These are phyloP conservation scores for Ogataea parapolymorpha DNA, from an alignment of 805 yeast genomes.

Conservation along the genomic window DNA sequence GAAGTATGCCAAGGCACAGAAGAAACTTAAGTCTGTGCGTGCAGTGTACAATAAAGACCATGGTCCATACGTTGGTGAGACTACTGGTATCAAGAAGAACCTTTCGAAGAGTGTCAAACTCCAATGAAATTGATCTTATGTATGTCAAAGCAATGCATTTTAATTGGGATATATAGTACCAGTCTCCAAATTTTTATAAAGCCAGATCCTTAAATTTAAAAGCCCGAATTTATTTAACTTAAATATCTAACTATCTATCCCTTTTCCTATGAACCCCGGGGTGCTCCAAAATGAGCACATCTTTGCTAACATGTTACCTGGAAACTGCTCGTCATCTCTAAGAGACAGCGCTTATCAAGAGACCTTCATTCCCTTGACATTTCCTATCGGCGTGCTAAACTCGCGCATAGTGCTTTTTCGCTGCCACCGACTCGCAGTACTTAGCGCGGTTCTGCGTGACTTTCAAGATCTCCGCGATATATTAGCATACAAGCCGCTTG, in stretches of 20 bases:
- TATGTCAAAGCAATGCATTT: not conserved
- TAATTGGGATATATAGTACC: not conserved
- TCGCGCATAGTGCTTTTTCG: slow-evolving; percentile 17
- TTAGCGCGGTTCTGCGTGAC: slow-evolving; percentile 9
- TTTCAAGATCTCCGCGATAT: slow-evolving; percentile 15
- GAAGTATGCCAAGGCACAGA: slow-evolving; percentile 92
- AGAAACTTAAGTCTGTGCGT: slow-evolving; percentile 86
- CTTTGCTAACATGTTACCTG: not conserved
- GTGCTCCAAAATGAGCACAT: not conserved
- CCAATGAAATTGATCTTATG: slow-evolving; percentile 25
- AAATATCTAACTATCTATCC: not conserved
- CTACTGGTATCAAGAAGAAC: slow-evolving; percentile 96
- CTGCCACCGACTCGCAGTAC: slow-evolving; percentile 10
- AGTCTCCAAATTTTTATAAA: not conserved
- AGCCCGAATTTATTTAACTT: not conserved
- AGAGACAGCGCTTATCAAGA: slow-evolving; percentile 2
- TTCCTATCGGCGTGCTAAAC: slow-evolving; percentile 7
- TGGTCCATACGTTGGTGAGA: slow-evolving; percentile 88
- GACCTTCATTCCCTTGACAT: not conserved
- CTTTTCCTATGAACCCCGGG: not conserved
- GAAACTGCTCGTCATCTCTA: no score
- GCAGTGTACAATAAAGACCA: slow-evolving; percentile 76
- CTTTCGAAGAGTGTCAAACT: slow-evolving; percentile 84
- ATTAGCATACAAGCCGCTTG: slow-evolving; percentile 14
- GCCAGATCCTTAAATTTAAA: not conserved